These are phyloP conservation scores for Phalaenopsis equestris DNA, from an alignment of 106 monocot species.

Conservation along the genomic window DNA sequence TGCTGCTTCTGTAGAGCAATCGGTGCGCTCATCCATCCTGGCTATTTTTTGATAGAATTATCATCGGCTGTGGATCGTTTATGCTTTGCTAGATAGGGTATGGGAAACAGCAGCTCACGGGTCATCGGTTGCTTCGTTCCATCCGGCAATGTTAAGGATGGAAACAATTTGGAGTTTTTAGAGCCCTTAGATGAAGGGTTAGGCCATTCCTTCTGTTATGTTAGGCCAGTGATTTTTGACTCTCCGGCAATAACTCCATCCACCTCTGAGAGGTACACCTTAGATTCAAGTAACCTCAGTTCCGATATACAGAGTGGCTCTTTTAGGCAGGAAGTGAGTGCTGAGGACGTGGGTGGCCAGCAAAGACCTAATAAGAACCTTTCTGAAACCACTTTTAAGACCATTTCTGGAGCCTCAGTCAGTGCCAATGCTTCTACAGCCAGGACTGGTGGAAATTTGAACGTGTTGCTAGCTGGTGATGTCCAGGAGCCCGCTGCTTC, in stretches of 20 bases:
- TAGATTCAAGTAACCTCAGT: constrained; percentile 76
- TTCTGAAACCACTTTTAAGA: constrained; percentile 73
- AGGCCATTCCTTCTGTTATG: constrained; percentile 99
- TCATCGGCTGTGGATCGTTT: neutral
- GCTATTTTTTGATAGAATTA: neutral
- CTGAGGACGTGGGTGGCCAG: constrained; percentile 28
- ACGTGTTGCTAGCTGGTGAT: constrained; percentile 30
- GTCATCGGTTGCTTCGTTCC: constrained; percentile 86
- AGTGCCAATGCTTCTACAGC: constrained; percentile 89
- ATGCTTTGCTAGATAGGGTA: constrained; percentile 10
- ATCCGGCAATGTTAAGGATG: constrained; percentile 42
- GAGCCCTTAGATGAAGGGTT: constrained; percentile 94
- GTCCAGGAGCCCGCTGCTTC: constrained; percentile 79
- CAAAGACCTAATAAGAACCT: constrained; percentile 37
- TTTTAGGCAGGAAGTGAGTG: constrained; percentile 57
- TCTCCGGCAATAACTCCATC: constrained; percentile 86
- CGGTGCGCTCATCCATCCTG: neutral
- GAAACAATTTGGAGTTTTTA: constrained; percentile 72
- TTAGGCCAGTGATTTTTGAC: constrained; percentile 64
- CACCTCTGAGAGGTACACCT: constrained; percentile 80
- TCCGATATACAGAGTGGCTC: constrained; percentile 74
- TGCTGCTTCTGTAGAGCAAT: neutral
- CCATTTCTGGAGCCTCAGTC: constrained; percentile 95
- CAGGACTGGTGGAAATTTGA: constrained; percentile 47
- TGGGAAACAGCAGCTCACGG: constrained; percentile 96